A percentile compares a stretch with the other conserved stretches of the same genome.
Conservation (phyloP, 768 basidiomycete genomes). For the Trametes maxima region DNA sequence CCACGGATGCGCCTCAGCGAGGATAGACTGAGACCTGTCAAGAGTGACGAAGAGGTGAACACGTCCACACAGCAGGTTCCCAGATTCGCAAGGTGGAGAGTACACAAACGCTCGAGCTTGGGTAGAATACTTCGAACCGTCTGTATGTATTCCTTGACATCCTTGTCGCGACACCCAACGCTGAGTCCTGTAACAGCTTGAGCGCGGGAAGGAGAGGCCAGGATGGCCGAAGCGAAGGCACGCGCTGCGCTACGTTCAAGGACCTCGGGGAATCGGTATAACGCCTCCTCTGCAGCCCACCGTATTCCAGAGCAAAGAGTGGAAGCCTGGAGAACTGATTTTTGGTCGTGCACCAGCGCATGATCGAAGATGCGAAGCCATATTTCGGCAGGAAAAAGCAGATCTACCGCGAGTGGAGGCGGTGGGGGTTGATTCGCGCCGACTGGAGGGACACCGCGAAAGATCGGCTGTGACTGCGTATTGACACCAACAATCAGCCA, state of each 20-base stretch:
- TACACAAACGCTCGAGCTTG: neutral
- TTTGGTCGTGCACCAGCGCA: neutral
- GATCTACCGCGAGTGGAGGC: no score
- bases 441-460: no score
- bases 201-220: neutral
- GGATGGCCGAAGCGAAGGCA: neutral
- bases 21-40: neutral
- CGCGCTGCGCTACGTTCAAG: neutral
- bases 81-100: neutral
- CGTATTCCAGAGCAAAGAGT: neutral
- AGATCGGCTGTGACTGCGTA: no score
- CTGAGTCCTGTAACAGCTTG: neutral
- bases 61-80: neutral
- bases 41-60: neutral
- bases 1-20: neutral
- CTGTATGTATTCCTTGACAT: neutral
- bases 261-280: neutral
- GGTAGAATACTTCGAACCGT: neutral
- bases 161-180: neutral
- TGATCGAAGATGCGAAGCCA: slow-evolving; percentile 1
- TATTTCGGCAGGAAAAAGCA: neutral
- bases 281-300: neutral
- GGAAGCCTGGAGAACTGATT: neutral
- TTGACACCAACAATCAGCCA: no score
- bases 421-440: no score